phyloP scores from a whole-genome alignment of 75 land plant species.

The Selaginella moellendorffii region DNA sequence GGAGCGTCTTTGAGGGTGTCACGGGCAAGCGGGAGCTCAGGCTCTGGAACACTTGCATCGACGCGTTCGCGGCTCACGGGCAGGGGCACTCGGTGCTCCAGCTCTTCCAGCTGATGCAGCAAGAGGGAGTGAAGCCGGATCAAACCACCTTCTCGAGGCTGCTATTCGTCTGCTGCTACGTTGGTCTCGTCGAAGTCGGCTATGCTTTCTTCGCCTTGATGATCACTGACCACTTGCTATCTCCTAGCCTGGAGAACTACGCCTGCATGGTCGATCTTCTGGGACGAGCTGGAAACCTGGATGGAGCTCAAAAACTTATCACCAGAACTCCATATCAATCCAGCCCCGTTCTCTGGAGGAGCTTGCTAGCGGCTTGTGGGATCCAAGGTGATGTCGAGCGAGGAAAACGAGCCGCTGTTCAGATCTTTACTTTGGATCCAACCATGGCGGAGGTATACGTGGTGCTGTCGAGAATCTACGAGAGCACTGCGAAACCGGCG shows the following conservation, averaged over 20 bases:
- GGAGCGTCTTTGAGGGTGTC: not conserved
- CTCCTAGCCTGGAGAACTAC: not conserved
- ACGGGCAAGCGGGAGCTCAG: not conserved
- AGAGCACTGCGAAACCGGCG: not conserved
- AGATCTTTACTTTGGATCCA: not conserved
- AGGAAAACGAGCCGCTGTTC: not conserved
- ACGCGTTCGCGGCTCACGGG: not conserved
- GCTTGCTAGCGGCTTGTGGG: not conserved
- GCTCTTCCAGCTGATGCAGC: not conserved
- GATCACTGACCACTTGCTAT: not conserved
- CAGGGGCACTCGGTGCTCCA: not conserved
- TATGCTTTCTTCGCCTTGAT: not conserved
- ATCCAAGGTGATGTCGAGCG: not conserved
- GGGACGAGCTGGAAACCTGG: not conserved
- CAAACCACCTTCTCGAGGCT: not conserved
- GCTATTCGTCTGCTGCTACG: not conserved
- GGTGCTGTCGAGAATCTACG: not conserved
- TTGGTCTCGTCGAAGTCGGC: not conserved
- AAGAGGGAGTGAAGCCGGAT: not conserved
- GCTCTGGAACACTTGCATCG: not conserved
- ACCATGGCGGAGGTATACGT: not conserved
- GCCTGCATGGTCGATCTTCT: not conserved
- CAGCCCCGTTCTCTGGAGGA: not conserved
- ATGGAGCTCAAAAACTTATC: not conserved
- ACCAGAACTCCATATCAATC: not conserved